These are phyloP conservation scores for Monosporascus sp. DNA, from an alignment of 2,329 filamentous ascomycete genomes.

Conservation along the genomic window DNA sequence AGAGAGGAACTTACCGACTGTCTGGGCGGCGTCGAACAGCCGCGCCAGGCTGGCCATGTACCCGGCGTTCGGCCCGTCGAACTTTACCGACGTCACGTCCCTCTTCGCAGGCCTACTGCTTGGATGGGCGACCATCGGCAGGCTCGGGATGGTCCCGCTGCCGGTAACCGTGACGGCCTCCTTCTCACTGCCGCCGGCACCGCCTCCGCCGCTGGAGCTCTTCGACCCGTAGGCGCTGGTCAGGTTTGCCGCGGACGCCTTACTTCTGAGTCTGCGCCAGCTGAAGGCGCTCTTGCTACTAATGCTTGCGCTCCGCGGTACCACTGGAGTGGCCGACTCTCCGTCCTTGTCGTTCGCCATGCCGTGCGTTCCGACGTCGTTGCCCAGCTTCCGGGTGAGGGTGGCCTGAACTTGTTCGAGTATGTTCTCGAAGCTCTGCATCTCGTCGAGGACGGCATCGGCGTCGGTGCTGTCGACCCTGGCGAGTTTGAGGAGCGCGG, in stretches of 20 bases:
- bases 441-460: slow-evolving; percentile 87
- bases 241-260: slow-evolving; percentile 69
- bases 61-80: slow-evolving; percentile 76
- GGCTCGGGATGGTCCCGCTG: slow-evolving; percentile 58
- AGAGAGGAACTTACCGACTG: slow-evolving; percentile 64
- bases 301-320: slow-evolving; percentile 54
- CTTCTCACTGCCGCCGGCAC: slow-evolving; percentile 30
- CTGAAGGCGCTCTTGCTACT: slow-evolving; percentile 77
- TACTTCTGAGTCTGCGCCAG: slow-evolving; percentile 84
- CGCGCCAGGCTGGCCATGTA: slow-evolving; percentile 90
- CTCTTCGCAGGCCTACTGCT: slow-evolving; percentile 66
- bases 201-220: slow-evolving; percentile 28
- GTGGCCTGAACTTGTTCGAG: slow-evolving; percentile 78
- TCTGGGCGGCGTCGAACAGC: slow-evolving; percentile 88
- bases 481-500: slow-evolving; percentile 76
- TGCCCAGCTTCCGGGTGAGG: slow-evolving; percentile 81
- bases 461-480: slow-evolving; percentile 85
- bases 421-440: slow-evolving; percentile 81
- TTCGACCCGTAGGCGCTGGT: slow-evolving; percentile 46
- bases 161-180: slow-evolving; percentile 34
- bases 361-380: slow-evolving; percentile 80
- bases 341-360: slow-evolving; percentile 38
- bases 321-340: slow-evolving; percentile 23
- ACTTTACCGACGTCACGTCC: slow-evolving; percentile 63
- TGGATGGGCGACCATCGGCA: slow-evolving; percentile 69